phyloP scores from a whole-genome alignment of 306 rosid species.

The Prunus padus region DNA sequence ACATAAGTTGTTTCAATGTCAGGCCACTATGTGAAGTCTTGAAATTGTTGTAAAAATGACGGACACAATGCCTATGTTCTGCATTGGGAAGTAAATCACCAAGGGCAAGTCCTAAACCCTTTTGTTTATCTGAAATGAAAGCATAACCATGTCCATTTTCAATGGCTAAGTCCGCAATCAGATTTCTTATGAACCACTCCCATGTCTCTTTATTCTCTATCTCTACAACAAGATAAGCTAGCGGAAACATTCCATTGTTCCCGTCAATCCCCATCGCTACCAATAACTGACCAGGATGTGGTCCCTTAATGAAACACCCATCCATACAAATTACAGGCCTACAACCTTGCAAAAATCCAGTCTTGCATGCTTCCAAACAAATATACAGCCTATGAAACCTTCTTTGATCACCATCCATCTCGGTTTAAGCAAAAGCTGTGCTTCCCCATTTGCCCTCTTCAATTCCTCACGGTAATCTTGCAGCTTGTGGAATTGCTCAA shows the following conservation, averaged over 20 bases:
- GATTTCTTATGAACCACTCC: background rate
- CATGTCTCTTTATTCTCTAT: background rate
- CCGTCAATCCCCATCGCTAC: background rate
- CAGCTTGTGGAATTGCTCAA: background rate
- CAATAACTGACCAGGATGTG: background rate
- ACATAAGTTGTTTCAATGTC: background rate
- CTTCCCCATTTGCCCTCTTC: background rate
- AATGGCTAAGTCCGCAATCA: background rate
- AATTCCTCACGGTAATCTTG: background rate
- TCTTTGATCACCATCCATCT: background rate
- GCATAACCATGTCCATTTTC: background rate
- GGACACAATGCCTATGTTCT: background rate
- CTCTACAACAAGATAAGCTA: background rate
- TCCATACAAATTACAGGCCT: background rate
- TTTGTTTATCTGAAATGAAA: background rate
- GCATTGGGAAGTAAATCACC: background rate
- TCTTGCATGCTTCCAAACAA: background rate
- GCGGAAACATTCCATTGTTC: background rate
- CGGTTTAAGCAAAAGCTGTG: background rate
- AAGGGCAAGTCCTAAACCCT: background rate
- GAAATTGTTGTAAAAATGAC: background rate
- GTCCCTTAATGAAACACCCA: background rate
- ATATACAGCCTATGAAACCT: background rate
- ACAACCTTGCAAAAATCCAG: background rate
- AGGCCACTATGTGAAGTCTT: background rate